Base-by-base conservation (phyloP, 306 rosid genomes). In the Glycine soja region DNA sequence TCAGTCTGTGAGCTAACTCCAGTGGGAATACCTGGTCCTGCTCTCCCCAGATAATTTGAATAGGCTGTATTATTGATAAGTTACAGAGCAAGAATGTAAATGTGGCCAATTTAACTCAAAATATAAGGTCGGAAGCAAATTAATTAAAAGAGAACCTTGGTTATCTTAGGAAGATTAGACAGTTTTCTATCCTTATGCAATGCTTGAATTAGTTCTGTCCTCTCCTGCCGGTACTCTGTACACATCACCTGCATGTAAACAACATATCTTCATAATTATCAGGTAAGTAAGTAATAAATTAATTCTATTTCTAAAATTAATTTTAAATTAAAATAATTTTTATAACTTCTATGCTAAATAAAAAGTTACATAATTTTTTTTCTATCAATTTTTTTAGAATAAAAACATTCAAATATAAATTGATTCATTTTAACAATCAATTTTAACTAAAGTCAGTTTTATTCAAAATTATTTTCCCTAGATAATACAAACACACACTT, bases 1-100 rank as follows among this genome's bases (percentile, higher is more conserved):
- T 82, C 48, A 93, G 74, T 78, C 94, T 91, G 81, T 91, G 88
- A 3, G 93, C 97, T 79, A 93, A 89, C 82, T 93, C 98, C 80
- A 91, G 36, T 42, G 98, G 97, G 84, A 90, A 92, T 67, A 92
- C 79, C 43, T 6, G 36, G 81, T 92, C 97, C 13, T 86, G 85
- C 73, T 90, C 97, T 70, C 97, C 97, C 97, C 98, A 93, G 61
- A 93, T 85, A 52, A 93, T 82, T 19, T 80, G 84, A 59, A 86
- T 82, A 43, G 93, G 89, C 98, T 93, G 88, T 83, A 82, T 46
- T 36, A 70, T 74, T 42, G 43, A 81, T 16, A 80, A 64, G 65
- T 30, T 11, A 68, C 12, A 19, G 43, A 56, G 42, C 18, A 8
- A 15, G 59, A 50, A 76, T 59, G 34, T 13, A 32, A 46, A 14